Base-by-base conservation (phyloP, 106 monocot species). In the Apostasia shenzhenica region DNA sequence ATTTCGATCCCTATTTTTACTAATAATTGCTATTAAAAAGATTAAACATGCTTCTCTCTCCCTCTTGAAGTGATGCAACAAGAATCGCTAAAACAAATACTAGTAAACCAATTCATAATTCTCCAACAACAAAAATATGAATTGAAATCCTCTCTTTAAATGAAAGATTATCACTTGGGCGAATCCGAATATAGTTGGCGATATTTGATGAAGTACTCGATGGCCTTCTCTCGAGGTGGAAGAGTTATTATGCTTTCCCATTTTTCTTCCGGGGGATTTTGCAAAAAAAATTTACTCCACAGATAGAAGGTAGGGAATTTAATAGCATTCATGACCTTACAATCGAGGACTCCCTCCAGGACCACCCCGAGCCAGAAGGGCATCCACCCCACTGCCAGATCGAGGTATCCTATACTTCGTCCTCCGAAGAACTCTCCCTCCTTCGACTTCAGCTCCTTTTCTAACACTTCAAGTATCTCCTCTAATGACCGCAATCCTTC, bases 361-460 rank as follows among this genome's bases (percentile, higher is more conserved):
- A 73, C 47, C 2, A 73, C 54, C 53, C 51, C 45, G 2, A 72
- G 0, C 82, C 73, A 77, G 54, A 56, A 70, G 2, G 66, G 49
- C 1, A 71, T 47, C 67, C 71, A 75, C 42, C 78, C 83, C 1
- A 72, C 14, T 3, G 48, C 61, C 0, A 83, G 41, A 51, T 83
- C 83, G 3, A 75, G 3, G 50, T 56, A 68, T 50, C 78, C 83
- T 41, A 83, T 75, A 12, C 4, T 38, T 0, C 75, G 67, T 4
- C 83, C 83, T 38, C 78, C 83, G 39, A 83, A 83, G 71, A 83
- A 83, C 57, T 57, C 26, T 73, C 43, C 72, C 68, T 6, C 76
- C 81, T 14, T 73, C 55, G 26, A 81, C 76, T 12, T 54, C 62
- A 1, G 55, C 12, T 56, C 55, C 26, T 49, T n/a, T 26, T 70